A percentile compares a stretch with the other conserved stretches of the same genome.
These are phyloP conservation scores for Sinapis alba DNA, from an alignment of 441 rosid species.

Conservation along the genomic window DNA sequence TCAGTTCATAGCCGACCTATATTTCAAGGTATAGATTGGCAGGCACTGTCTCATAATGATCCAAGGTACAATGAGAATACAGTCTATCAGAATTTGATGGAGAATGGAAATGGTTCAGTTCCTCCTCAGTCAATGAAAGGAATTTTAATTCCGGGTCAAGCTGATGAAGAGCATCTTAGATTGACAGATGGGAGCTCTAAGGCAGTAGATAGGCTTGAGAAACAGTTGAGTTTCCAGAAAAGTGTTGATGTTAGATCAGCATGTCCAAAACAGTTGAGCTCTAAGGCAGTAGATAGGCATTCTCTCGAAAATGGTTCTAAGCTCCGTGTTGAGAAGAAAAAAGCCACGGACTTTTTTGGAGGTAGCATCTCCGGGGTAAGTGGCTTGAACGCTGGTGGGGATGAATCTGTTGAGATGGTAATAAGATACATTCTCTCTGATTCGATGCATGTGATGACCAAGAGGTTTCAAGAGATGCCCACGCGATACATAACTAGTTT, in stretches of 20 bases:
- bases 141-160: conserved; percentile 51
- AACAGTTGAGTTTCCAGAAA: conserved; percentile 73
- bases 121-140: conserved; percentile 60
- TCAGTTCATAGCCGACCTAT: conserved; percentile 97
- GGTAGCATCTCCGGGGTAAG: conserved; percentile 60
- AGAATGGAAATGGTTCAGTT: conserved; percentile 67
- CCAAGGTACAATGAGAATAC: conserved; percentile 69
- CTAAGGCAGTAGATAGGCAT: too few species aligned
- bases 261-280: too few species aligned
- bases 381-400: conserved; percentile 63
- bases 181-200: conserved; percentile 58
- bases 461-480: conserved; percentile 83
- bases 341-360: conserved; percentile 56
- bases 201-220: conserved; percentile 61
- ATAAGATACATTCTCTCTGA: conserved; percentile 72
- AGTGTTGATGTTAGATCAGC: conserved; percentile 70
- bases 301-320: conserved; percentile 66
- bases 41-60: conserved; percentile 69
- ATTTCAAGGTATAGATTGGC: conserved; percentile 90
- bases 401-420: conserved; percentile 71
- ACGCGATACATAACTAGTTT: conserved; percentile 57
- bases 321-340: conserved; percentile 69
- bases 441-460: conserved; percentile 75
- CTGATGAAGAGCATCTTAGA: conserved; percentile 49
- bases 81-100: conserved; percentile 61